Base-by-base conservation (phyloP, 139 green algal species). In the Dunaliella primolecta region DNA sequence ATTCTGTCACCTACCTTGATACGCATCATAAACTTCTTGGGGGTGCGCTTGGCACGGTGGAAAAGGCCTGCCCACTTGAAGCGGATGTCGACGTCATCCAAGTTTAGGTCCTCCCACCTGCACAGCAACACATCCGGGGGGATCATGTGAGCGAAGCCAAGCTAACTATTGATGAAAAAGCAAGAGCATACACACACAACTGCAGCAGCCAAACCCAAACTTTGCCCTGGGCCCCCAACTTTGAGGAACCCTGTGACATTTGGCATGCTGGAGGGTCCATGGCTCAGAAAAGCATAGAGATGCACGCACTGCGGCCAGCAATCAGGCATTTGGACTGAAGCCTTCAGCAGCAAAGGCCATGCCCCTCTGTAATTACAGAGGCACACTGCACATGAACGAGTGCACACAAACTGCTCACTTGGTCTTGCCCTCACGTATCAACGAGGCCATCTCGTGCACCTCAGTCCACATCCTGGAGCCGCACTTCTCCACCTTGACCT, bases 1-100 rank as follows among this genome's bases (percentile, higher is more conserved):
- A n/a, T n/a, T n/a, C n/a, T n/a, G n/a, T n/a, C n/a, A n/a, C n/a
- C n/a, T 79, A 96, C 93, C 91, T 97, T 98, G 72, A 99, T 90
- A 35, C 97, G 94, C 95, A 99, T 99, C 97, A 99, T 99, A 91
- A 99, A 99, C 56, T 92, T 94, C 27, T 94, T 94, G 3, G 96
- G 95, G 0, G 95, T 94, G 70, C 91, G 90, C 92, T 99, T 99
- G 75, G 92, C 88, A 36, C 97, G 90, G 90, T 99, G 97, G 93
- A 99, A 99, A 20, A 99, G 89, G 2, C 97, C 97, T 1, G 94
- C 89, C 96, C 97, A 99, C 93, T 99, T 99, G 38, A 98, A 85
- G 38, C 97, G 92, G 85, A 98, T 88, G 87, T 99, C 97, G 3
- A 99, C 87, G 88, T 99, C 97, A 56, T 99, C 97, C 71, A 98